A percentile compares a stretch with the other conserved stretches of the same genome.
Evolutionary conservation across 768 basidiomycete genomes (phyloP).

Genomic region (Hydnomerulius pinastri): DNA sequence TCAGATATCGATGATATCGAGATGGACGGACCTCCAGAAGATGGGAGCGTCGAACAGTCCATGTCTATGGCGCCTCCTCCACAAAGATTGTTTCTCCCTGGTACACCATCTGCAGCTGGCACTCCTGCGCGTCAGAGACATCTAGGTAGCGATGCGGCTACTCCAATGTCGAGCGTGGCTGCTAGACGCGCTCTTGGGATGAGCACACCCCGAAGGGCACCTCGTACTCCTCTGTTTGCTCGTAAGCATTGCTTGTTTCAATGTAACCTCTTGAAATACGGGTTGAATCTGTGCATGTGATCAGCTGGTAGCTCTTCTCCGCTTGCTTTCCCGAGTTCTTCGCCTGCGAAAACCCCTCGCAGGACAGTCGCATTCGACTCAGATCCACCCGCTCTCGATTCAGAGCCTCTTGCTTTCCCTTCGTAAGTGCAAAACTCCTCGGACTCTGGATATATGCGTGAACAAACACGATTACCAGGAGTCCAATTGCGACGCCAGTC

Average conservation of each 20-base stretch:
- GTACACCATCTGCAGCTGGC: slow-evolving; percentile 53
- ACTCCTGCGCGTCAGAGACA: slow-evolving; percentile 46
- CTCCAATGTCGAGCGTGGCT: slow-evolving; percentile 45
- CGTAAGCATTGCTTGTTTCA: slow-evolving; percentile 35
- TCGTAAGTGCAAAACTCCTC: slow-evolving; percentile 44
- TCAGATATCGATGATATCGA: slow-evolving; percentile 57
- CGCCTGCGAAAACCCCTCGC: slow-evolving; percentile 51
- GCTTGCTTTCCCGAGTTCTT: slow-evolving; percentile 64
- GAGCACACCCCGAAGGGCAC: slow-evolving; percentile 50
- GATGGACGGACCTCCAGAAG: slow-evolving; percentile 42
- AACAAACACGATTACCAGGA: slow-evolving; percentile 36
- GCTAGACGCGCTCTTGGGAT: slow-evolving; percentile 57
- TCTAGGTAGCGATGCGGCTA: slow-evolving; percentile 40
- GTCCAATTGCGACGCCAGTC: slow-evolving; percentile 58
- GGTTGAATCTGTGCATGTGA: slow-evolving; percentile 1
- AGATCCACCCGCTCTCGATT: slow-evolving; percentile 43
- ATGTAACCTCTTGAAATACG: neutral
- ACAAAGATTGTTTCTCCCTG: slow-evolving; percentile 54
- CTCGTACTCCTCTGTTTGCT: slow-evolving; percentile 48
- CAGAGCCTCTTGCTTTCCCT: slow-evolving; percentile 72
- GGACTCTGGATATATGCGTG: neutral
- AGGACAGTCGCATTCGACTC: slow-evolving; percentile 39
- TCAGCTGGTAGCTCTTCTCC: slow-evolving; percentile 63
- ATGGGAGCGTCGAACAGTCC: slow-evolving; percentile 35
- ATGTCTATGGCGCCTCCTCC: slow-evolving; percentile 43